Evolutionary conservation across 2,329 filamentous ascomycete genomes (phyloP).

Genomic region (Stemphylium vesicarium): DNA sequence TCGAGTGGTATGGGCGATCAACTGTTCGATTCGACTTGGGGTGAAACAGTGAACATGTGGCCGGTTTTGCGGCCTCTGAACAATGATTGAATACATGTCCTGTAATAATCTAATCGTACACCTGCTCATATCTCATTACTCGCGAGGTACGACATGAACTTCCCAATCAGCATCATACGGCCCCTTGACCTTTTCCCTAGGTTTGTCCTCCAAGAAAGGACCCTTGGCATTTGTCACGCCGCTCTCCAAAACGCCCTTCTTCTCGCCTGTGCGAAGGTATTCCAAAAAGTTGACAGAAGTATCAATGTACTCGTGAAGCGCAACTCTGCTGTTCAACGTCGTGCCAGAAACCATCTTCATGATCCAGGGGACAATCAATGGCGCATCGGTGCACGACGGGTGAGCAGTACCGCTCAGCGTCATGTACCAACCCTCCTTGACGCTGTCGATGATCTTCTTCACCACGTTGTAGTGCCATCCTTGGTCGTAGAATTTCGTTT

Average conservation of each 20-base stretch:
- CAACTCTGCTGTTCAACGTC: slow-evolving; percentile 62
- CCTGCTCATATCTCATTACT: background rate
- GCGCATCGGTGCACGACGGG: slow-evolving; percentile 70
- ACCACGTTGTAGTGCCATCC: slow-evolving; percentile 69
- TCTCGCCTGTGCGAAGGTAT: slow-evolving; percentile 52
- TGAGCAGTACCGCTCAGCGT: slow-evolving; percentile 58
- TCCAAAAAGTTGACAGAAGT: slow-evolving; percentile 64
- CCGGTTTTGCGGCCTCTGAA: no score
- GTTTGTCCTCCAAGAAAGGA: slow-evolving; percentile 1
- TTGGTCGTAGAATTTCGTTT: slow-evolving; percentile 65
- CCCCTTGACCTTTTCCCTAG: slow-evolving; percentile 2
- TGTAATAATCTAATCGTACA: no score
- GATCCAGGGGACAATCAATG: slow-evolving; percentile 66
- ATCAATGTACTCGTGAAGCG: slow-evolving; percentile 66
- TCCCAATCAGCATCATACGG: slow-evolving; percentile 11
- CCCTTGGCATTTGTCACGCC: slow-evolving; percentile 51
- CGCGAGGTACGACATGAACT: slow-evolving; percentile 2
- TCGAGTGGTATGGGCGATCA: no score
- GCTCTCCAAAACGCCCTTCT: slow-evolving; percentile 58
- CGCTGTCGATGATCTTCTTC: slow-evolving; percentile 60
- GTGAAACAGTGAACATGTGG: no score
- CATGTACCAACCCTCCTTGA: slow-evolving; percentile 55
- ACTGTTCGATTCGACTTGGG: no score
- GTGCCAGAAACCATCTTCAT: slow-evolving; percentile 68
- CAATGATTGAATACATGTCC: no score